Percentiles rank a stretch among this genome's conserved stretches.
These are phyloP conservation scores for Papiliotrema terrestris DNA, from an alignment of 1,284 basidiomycete species.

Conservation along the genomic window DNA sequence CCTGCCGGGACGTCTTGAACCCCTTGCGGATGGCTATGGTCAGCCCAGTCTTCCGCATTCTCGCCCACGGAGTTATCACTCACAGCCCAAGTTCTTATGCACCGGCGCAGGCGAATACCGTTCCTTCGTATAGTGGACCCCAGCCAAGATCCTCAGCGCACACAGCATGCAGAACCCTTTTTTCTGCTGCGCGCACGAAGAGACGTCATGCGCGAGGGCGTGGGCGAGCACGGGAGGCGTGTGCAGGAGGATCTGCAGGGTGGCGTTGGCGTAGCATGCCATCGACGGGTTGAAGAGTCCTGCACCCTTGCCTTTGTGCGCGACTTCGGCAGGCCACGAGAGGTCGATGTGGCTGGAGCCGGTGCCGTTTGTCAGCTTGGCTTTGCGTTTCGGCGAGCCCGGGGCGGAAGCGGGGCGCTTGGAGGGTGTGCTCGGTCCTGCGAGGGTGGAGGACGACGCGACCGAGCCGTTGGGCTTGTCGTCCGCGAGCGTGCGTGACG, in stretches of 20 bases:
- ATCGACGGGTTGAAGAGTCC: slow-evolving; percentile 92
- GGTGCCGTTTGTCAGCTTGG: slow-evolving; percentile 5
- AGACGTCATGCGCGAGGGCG: slow-evolving; percentile 57
- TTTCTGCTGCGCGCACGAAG: slow-evolving; percentile 55
- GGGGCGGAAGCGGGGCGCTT: background rate
- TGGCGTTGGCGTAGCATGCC: slow-evolving; percentile 96
- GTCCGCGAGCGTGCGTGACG: too few species aligned
- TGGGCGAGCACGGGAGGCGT: slow-evolving; percentile 82
- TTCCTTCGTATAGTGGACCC: slow-evolving; percentile 28
- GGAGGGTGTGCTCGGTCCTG: background rate
- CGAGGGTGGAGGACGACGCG: too few species aligned
- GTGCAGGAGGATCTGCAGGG: slow-evolving; percentile 88
- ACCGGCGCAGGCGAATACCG: slow-evolving; percentile 59
- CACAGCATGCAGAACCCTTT: slow-evolving; percentile 73
- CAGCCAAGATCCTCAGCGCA: slow-evolving; percentile 53
- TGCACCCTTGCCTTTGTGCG: slow-evolving; percentile 18
- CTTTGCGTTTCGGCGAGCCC: slow-evolving; percentile 5
- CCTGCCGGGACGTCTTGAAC: slow-evolving; percentile 85
- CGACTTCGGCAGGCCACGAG: slow-evolving; percentile 28
- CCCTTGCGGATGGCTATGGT: slow-evolving; percentile 82
- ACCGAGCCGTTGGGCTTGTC: too few species aligned
- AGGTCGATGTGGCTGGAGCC: slow-evolving; percentile 17
- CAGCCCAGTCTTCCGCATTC: background rate
- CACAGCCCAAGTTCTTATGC: slow-evolving; percentile 65
- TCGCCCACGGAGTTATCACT: slow-evolving; percentile 34